phyloP scores from a whole-genome alignment of 441 rosid species.

The Erodium trifolium region DNA sequence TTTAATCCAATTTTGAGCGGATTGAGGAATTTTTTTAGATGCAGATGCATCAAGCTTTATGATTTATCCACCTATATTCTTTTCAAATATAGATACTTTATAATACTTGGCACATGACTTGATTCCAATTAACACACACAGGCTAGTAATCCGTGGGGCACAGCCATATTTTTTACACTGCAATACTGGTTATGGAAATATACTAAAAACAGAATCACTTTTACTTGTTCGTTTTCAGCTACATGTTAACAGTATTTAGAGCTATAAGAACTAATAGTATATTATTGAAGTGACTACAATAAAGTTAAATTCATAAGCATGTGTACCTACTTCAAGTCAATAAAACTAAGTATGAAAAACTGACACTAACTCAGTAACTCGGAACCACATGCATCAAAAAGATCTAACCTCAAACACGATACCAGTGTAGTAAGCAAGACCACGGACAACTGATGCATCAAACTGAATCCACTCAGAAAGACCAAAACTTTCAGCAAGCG shows the following conservation, averaged over 20 bases:
- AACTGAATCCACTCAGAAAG: conserved; percentile 88
- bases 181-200: background rate
- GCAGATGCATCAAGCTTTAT: background rate
- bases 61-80: background rate
- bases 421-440: conserved; percentile 93
- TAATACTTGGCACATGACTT: background rate
- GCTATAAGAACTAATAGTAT: background rate
- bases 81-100: background rate
- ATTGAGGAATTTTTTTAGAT: background rate
- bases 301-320: too few species aligned
- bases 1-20: background rate
- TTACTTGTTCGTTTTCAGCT: background rate
- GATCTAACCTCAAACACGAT: conserved; percentile 83
- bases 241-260: background rate
- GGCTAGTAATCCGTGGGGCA: too few species aligned
- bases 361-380: too few species aligned
- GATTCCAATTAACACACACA: background rate
- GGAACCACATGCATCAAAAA: background rate
- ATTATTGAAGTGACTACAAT: background rate
- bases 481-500: conserved; percentile 80
- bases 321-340: background rate
- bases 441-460: conserved; percentile 92
- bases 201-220: background rate
- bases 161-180: background rate
- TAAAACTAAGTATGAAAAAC: background rate